Percentiles rank a stretch among this genome's conserved stretches.
Conservation (phyloP, 371 early-diverging fungal species). For the Lichtheimia hyalospora region DNA sequence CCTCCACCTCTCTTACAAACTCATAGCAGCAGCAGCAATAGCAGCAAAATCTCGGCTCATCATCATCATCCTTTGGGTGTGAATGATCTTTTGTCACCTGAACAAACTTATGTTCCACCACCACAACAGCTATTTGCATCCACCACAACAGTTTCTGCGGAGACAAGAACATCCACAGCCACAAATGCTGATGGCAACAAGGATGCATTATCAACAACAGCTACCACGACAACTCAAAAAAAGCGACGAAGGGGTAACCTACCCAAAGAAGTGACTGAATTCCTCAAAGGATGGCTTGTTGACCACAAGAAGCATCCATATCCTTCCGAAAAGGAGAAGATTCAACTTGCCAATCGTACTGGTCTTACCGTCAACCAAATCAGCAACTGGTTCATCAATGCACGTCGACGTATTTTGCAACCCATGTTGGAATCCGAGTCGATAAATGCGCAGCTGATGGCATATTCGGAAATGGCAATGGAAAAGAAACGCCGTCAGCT, state of each 20-base stretch:
- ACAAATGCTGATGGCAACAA: not conserved
- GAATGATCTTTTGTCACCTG: conserved; percentile 11
- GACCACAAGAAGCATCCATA: conserved; percentile 81
- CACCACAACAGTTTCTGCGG: not conserved
- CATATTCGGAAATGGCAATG: conserved; percentile 14
- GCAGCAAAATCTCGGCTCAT: not conserved
- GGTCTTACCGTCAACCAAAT: conserved; percentile 76
- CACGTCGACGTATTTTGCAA: conserved; percentile 69
- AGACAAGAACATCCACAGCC: not conserved
- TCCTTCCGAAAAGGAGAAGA: conserved; percentile 81
- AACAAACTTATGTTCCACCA: not conserved
- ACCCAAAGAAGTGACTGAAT: conserved; percentile 64
- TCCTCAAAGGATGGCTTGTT: conserved; percentile 73
- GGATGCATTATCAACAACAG: not conserved
- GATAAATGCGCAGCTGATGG: conserved; percentile 16
- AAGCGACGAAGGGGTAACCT: conserved; percentile 61
- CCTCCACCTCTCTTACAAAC: no score
- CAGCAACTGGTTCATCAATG: conserved; percentile 93
- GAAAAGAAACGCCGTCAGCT: conserved; percentile 24
- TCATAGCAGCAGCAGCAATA: no score
- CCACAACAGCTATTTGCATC: not conserved
- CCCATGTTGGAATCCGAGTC: conserved; percentile 46
- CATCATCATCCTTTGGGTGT: conserved; percentile 6
- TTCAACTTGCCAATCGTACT: conserved; percentile 61
- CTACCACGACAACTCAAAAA: not conserved